These are phyloP conservation scores for Lonicera japonica DNA, from an alignment of 129 eudicot genomes.

Conservation along the genomic window DNA sequence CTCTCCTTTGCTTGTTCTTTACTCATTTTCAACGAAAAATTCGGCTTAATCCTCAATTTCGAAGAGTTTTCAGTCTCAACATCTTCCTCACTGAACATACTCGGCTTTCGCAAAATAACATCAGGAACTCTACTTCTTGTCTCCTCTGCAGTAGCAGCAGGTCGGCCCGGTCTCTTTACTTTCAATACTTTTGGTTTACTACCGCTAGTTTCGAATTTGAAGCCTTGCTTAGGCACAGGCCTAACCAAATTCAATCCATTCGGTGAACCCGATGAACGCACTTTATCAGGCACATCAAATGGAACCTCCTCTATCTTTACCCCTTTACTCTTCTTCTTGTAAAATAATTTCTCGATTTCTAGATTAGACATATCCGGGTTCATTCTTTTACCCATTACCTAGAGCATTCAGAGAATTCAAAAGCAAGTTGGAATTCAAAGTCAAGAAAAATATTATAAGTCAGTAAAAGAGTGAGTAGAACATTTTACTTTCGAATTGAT, in stretches of 20 bases:
- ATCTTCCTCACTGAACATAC: slow-evolving; percentile 32
- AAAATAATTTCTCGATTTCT: slow-evolving; percentile 59
- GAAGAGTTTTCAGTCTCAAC: slow-evolving; percentile 29
- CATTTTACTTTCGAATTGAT: too few relatives aligned
- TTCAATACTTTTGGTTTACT: slow-evolving; percentile 23
- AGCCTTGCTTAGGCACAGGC: slow-evolving; percentile 65
- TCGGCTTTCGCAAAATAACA: slow-evolving; percentile 63
- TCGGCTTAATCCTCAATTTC: slow-evolving; percentile 49
- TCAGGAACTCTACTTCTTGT: slow-evolving; percentile 40
- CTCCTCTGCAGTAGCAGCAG: slow-evolving; percentile 20
- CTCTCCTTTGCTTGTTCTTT: slow-evolving; percentile 46
- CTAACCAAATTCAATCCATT: slow-evolving; percentile 57
- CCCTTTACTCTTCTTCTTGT: slow-evolving; percentile 42
- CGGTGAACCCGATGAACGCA: slow-evolving; percentile 14
- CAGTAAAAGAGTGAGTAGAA: neutral
- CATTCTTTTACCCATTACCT: slow-evolving; percentile 56
- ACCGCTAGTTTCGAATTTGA: slow-evolving; percentile 45
- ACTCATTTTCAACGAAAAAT: slow-evolving; percentile 60
- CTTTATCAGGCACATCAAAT: slow-evolving; percentile 16
- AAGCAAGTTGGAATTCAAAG: neutral
- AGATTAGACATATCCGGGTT: slow-evolving; percentile 50
- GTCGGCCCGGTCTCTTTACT: slow-evolving; percentile 19
- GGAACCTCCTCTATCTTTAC: slow-evolving; percentile 22
- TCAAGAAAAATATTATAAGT: neutral
- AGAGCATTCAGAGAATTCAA: slow-evolving; percentile 14